A percentile compares a stretch with the other conserved stretches of the same genome.
Evolutionary conservation across 129 eudicot genomes (phyloP).

Genomic region (Centella asiatica): DNA sequence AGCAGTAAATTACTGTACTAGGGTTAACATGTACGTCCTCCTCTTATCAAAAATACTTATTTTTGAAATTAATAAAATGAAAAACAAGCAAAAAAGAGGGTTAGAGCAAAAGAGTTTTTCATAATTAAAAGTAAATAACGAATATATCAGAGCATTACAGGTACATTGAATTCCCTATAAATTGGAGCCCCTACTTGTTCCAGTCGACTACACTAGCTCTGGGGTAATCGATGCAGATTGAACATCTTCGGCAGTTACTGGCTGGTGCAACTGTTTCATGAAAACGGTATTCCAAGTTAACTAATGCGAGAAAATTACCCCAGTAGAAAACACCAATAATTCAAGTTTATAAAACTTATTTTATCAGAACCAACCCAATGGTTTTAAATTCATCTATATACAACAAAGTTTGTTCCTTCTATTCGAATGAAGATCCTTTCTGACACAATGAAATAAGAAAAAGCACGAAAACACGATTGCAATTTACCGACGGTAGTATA

Average conservation of each 20-base stretch:
- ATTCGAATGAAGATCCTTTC: neutral
- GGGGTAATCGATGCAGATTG: conserved; percentile 35
- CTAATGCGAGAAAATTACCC: neutral
- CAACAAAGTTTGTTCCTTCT: no score
- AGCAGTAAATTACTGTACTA: no score
- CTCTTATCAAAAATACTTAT: no score
- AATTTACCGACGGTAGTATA: no score
- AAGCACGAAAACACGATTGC: neutral
- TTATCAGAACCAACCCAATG: no score
- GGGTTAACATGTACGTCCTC: no score
- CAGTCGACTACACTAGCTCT: conserved; percentile 18
- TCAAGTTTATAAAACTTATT: no score
- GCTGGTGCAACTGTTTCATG: conserved; percentile 56
- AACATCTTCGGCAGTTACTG: conserved; percentile 56
- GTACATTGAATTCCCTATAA: conserved; percentile 12
- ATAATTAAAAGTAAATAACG: neutral
- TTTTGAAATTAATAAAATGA: no score
- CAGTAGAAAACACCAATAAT: neutral
- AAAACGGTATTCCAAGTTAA: neutral
- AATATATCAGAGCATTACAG: conserved; percentile 9
- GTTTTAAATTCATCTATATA: neutral
- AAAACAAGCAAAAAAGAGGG: neutral
- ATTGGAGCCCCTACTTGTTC: neutral
- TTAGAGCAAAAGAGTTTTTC: neutral
- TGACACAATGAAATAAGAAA: neutral